phyloP scores from a whole-genome alignment of 306 rosid genomes.

The Lagenaria siceraria region DNA sequence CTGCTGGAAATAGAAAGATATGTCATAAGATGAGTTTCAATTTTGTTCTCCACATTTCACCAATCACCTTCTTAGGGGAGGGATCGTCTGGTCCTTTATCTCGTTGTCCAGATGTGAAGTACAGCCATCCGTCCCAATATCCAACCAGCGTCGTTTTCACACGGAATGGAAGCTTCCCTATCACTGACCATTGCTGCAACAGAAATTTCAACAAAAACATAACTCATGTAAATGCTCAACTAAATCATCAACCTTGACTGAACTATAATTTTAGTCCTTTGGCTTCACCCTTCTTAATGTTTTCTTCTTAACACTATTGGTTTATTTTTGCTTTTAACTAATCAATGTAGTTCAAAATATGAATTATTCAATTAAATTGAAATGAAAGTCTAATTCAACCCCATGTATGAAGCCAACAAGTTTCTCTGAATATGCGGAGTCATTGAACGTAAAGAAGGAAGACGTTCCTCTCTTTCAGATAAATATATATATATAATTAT shows the following conservation, averaged over 20 bases:
- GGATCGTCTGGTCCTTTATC: conserved; percentile 85
- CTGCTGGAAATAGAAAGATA: background rate
- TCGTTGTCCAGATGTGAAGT: conserved; percentile 88
- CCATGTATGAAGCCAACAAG: background rate
- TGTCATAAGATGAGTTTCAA: conserved; percentile 31
- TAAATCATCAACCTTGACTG: background rate
- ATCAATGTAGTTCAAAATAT: background rate
- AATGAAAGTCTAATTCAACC: background rate
- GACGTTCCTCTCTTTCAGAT: background rate
- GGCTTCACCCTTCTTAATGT: background rate
- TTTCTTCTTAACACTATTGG: background rate
- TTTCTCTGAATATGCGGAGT: background rate
- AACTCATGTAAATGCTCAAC: background rate
- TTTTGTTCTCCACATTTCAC: conserved; percentile 77
- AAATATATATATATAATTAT: background rate
- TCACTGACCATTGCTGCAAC: conserved; percentile 77
- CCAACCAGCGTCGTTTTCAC: conserved; percentile 84
- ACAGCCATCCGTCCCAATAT: conserved; percentile 81
- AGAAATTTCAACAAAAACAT: background rate
- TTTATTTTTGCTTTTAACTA: background rate
- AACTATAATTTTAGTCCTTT: background rate
- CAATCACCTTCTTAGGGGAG: conserved; percentile 69
- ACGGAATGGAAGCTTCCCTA: conserved; percentile 78
- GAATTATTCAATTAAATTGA: background rate
- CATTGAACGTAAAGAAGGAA: background rate